These are phyloP conservation scores for Geosmithia morbida DNA, from an alignment of 2,329 filamentous ascomycete species.

Conservation along the genomic window DNA sequence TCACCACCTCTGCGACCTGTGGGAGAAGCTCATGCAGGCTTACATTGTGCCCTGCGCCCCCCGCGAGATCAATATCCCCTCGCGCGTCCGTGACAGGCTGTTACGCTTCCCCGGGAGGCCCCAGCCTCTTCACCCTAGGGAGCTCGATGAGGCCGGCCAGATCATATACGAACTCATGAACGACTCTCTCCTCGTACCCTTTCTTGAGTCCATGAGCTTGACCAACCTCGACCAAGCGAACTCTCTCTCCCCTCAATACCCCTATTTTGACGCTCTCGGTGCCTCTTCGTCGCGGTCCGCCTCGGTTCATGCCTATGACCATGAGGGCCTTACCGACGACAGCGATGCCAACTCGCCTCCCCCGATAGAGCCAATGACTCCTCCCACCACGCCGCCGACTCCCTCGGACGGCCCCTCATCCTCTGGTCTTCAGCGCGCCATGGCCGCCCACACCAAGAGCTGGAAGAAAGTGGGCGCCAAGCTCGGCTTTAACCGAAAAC, in stretches of 20 bases:
- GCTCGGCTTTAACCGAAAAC: slow-evolving; percentile 40
- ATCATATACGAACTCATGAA: slow-evolving; percentile 97
- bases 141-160: slow-evolving; percentile 66
- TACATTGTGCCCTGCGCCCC: slow-evolving; percentile 80
- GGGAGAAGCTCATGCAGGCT: slow-evolving; percentile 76
- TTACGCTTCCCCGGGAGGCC: slow-evolving; percentile 41
- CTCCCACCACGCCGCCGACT: slow-evolving; percentile 57
- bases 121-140: slow-evolving; percentile 56
- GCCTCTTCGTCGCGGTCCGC: background rate
- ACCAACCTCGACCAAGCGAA: slow-evolving; percentile 22
- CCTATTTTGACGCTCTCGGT: slow-evolving; percentile 5
- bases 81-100: slow-evolving; percentile 69
- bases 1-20: slow-evolving; percentile 64
- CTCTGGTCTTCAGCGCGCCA: slow-evolving; percentile 37
- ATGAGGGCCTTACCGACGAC: slow-evolving; percentile 47
- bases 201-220: slow-evolving; percentile 54
- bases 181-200: slow-evolving; percentile 85
- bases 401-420: slow-evolving; percentile 33
- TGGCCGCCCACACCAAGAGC: slow-evolving; percentile 39
- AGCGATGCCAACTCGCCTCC: slow-evolving; percentile 44
- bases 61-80: slow-evolving; percentile 81
- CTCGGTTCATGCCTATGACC: slow-evolving; percentile 29
- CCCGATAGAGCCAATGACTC: slow-evolving; percentile 52
- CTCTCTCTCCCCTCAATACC: slow-evolving; percentile 26
- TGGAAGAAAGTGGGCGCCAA: slow-evolving; percentile 54